Evolutionary conservation across 2,329 filamentous ascomycete species (phyloP), one percentile per base, ranked within the genome.

Genomic region (Hortaea werneckii): DNA sequence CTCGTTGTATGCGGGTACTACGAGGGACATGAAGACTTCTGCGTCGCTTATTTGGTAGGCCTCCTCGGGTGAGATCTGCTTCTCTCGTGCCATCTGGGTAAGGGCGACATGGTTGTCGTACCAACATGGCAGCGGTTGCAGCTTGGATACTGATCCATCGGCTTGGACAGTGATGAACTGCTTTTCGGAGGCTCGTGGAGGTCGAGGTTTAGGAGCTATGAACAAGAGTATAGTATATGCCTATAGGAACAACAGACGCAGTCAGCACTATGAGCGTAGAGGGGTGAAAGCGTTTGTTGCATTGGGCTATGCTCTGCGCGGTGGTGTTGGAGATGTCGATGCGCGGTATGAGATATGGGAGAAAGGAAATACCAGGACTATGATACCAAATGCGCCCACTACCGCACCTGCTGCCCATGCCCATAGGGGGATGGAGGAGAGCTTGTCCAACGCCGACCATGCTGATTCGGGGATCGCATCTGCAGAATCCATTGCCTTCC

Each of bases 1-100:
- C 62, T 98, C 92, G 56, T 98, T 98, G 75, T 88, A 98, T 7
- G 92, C 92, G 0, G 92, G 92, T 38, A 98, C 83, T 0, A 98
- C 87, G 6, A 96, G 81, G 44, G 85, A 92, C 72, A 98, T 80
- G 62, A 84, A 85, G n/a, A 95, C 68, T 51, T 89, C 81, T 10
- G 88, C 78, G 1, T 82, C 75, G 52, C 88, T 83, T 45, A 94
- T 83, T 39, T 71, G 67, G 54, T 78, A 75, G 11, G 74, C 65
- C 52, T 79, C 72, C 35, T 59, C 56, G 45, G 59, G 53, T 6
- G 59, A 44, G 29, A 61, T 59, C 26, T 51, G 51, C 32, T 54
- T 52, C 41, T 59, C 57, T 39, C 62, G 59, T 1, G 66, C 68
- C 40, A 65, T 55, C 43, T 70, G 58, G 71, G 76, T 61, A 65